Conservation (phyloP, 2,329 filamentous ascomycete species). For the Pestalotiopsis sp. region DNA sequence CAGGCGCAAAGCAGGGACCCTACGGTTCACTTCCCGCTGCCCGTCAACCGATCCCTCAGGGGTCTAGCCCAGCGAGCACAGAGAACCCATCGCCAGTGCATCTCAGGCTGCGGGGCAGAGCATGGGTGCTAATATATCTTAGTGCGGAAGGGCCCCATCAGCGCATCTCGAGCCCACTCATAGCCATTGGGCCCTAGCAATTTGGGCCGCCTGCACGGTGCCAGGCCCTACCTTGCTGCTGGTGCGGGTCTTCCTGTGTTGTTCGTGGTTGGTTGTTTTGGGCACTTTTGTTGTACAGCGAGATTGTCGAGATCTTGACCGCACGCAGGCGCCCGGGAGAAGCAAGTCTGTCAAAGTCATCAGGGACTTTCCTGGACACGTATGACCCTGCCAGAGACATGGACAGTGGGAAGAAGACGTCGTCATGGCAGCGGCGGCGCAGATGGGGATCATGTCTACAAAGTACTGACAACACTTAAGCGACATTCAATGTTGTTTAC, state of each 20-base stretch:
- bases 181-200: neutral
- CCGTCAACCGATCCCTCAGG: neutral
- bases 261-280: neutral
- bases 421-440: neutral
- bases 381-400: neutral
- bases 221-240: neutral
- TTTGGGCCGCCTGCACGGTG: neutral
- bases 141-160: neutral
- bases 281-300: neutral
- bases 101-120: neutral
- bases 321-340: neutral
- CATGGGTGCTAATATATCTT: neutral
- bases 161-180: neutral
- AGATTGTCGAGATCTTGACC: conserved; percentile 2
- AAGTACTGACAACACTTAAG: neutral
- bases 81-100: neutral
- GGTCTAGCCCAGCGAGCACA: neutral
- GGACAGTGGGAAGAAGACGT: neutral
- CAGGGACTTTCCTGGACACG: neutral
- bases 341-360: neutral
- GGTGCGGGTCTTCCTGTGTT: neutral
- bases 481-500: neutral
- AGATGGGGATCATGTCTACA: too few relatives aligned
- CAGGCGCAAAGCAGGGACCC: neutral
- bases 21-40: neutral